Percentiles rank a stretch among this genome's conserved stretches.
These are phyloP conservation scores for Metschnikowia peoriensis DNA, from an alignment of 805 yeast species.

Conservation along the genomic window DNA sequence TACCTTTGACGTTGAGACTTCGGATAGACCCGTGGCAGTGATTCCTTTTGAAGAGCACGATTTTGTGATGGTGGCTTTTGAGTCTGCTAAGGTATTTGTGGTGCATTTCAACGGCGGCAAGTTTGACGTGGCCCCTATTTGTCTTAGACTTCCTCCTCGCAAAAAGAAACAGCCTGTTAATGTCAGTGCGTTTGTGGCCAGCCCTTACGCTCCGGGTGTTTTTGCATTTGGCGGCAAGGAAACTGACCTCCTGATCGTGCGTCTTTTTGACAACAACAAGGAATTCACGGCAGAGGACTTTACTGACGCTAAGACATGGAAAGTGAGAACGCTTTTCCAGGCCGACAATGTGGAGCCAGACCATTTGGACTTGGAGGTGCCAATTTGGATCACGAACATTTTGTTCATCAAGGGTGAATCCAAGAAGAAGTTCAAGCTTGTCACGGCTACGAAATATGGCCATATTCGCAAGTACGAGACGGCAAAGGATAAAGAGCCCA, in stretches of 20 bases:
- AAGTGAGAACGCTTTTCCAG: constrained; percentile 46
- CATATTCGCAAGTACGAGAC: constrained; percentile 75
- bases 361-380: constrained; percentile 74
- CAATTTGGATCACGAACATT: constrained; percentile 71
- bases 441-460: constrained; percentile 73
- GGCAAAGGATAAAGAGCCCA: constrained; percentile 64
- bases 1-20: constrained; percentile 21
- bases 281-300: constrained; percentile 15
- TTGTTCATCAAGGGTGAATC: constrained; percentile 40
- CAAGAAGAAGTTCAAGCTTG: constrained; percentile 45
- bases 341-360: constrained; percentile 85
- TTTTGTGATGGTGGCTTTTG: constrained; percentile 44
- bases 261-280: constrained; percentile 29
- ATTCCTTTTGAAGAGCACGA: constrained; percentile 27
- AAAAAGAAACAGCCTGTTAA: constrained; percentile 24
- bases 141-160: constrained; percentile 18
- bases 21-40: constrained; percentile 34
- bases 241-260: constrained; percentile 57
- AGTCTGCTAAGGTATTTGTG: constrained; percentile 42
- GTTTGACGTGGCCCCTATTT: constrained; percentile 32
- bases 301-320: constrained; percentile 15
- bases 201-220: constrained; percentile 47
- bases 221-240: constrained; percentile 89
- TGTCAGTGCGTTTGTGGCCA: constrained; percentile 46
- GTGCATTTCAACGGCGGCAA: constrained; percentile 30